Evolutionary conservation across 1,284 basidiomycete genomes (phyloP), one percentile per base, ranked within the genome.

Genomic region (Cryptococcus neoformans): DNA sequence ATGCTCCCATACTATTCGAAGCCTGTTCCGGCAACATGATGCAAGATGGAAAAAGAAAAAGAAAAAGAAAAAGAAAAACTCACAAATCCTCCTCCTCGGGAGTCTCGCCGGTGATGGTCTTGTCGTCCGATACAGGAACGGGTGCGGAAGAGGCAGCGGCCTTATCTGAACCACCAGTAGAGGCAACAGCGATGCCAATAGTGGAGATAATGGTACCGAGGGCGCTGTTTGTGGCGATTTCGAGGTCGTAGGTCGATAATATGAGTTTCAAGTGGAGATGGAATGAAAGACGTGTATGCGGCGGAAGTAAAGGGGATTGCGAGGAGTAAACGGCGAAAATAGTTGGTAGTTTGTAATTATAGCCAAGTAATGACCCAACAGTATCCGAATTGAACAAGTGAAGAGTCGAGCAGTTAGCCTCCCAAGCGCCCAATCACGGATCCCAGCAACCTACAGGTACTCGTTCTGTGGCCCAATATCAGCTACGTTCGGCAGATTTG

Each of bases 181-280:
- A 53, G 35, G 62, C 60, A 39, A 70, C 57, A 59, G 70, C 70
- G 53, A 70, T 69, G 53, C 64, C 70, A 58, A 67, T 66, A 46
- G 73, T 70, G 34, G 62, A 49, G 65, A 70, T 52, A 58, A 76
- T 70, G 48, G 74, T 76, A 64, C 67, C 71, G 60, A 76, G 65
- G 45, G 70, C 73, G 55, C 74, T 76, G 49, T 39, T 38, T 16
- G n/a, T 28, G 28, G 28, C 4, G 28, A 4, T 21, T 51, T 41
- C 21, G 17, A 36, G 34, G 21, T 36, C 4, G 37, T 28, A 6
- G 14, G 35, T n/a, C 7, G 41, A 9, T 44, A 16, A 8, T 41
- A 21, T 7, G 47, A 39, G 41, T 28, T 6, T 21, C 28, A 28
- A 34, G 41, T n/a, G 10, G 6, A n/a, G 11, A 47, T 48, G 37